These are phyloP conservation scores for Penicillium chermesinum DNA, from an alignment of 495 filamentous ascomycete genomes.

Conservation along the genomic window DNA sequence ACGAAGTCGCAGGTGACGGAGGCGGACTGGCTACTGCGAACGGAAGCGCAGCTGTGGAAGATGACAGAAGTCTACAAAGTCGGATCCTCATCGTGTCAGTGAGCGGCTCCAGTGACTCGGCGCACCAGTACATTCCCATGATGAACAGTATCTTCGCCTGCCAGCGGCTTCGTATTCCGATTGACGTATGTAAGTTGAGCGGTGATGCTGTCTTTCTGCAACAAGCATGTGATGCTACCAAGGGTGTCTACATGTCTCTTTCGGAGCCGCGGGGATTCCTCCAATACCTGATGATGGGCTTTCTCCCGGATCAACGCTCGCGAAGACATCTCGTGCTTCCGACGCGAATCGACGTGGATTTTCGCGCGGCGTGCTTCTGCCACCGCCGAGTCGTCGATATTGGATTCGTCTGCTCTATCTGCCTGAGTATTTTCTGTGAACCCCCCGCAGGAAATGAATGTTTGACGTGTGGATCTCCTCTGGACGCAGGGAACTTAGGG, in stretches of 20 bases:
- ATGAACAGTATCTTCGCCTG: constrained; percentile 98
- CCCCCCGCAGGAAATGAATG: constrained; percentile 65
- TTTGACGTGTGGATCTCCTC: constrained; percentile 82
- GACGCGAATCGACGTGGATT: constrained; percentile 84
- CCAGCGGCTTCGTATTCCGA: constrained; percentile 73
- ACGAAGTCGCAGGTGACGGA: constrained; percentile 25
- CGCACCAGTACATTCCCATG: constrained; percentile 90
- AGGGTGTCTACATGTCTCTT: constrained; percentile 77
- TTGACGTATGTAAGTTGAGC: constrained; percentile 82
- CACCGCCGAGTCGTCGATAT: constrained; percentile 87
- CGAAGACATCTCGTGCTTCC: constrained; percentile 65
- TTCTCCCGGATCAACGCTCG: constrained; percentile 68
- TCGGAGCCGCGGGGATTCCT: constrained; percentile 63
- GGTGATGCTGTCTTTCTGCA: constrained; percentile 90
- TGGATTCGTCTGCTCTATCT: constrained; percentile 93
- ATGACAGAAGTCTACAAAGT: constrained; percentile 54
- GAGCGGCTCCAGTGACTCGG: constrained; percentile 74
- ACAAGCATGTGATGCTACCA: constrained; percentile 86
- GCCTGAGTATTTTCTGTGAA: constrained; percentile 77
- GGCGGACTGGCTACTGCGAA: constrained; percentile 21
- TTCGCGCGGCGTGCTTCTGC: constrained; percentile 95
- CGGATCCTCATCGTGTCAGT: constrained; percentile 84
- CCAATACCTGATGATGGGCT: constrained; percentile 95
- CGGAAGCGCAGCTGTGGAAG: constrained; percentile 36
- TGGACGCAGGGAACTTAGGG: constrained; percentile 73